Evolutionary conservation across 345 rosid genomes (phyloP), one percentile per base, ranked within the genome.

Genomic region (Salix udensis): DNA sequence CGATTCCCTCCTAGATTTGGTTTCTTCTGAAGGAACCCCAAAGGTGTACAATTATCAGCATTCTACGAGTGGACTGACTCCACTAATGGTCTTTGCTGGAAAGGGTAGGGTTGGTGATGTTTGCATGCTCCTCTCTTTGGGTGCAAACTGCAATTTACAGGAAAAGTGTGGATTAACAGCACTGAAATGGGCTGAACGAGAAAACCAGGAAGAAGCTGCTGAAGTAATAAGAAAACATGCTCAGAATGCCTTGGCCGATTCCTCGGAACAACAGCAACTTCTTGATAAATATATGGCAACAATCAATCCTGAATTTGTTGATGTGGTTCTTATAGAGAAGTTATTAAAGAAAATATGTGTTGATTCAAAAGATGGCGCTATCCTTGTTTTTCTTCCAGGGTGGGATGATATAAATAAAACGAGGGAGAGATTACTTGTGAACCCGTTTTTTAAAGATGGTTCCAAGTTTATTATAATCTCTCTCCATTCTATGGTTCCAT

Each of bases 371-470:
- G 91, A 86, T 74, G 99, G 97, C 68, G 99, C 97, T 40, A 89
- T 95, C 83, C 96, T 95, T 79, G 92, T 95, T 79, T 95, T 95
- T 82, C 93, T 91, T 84, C 98, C 97, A 31, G 99, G 98, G 42
- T 95, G 99, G 99, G 99, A 93, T 72, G 97, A 93, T 77, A 95
- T 95, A 76, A 96, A 87, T 79, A 88, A 77, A 81, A 87, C 85
- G 15, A 71, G 89, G 82, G 91, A 87, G 82, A 90, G 83, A 73
- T 84, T 95, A 80, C 86, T 81, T 53, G 89, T 84, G 39, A 89
- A 86, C 67, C 85, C 86, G 5, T 80, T 86, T 71, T 91, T 96
- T 74, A 84, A 78, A 40, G 87, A 88, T 79, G 72, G 84, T 71
- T 85, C 91, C 67, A 92, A 76, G 84, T 96, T 91, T 81, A 37